Percentiles rank a stretch among this genome's conserved stretches.
Evolutionary conservation across 2,329 filamentous ascomycete species (phyloP).

Genomic region (Penicillium sp.): DNA sequence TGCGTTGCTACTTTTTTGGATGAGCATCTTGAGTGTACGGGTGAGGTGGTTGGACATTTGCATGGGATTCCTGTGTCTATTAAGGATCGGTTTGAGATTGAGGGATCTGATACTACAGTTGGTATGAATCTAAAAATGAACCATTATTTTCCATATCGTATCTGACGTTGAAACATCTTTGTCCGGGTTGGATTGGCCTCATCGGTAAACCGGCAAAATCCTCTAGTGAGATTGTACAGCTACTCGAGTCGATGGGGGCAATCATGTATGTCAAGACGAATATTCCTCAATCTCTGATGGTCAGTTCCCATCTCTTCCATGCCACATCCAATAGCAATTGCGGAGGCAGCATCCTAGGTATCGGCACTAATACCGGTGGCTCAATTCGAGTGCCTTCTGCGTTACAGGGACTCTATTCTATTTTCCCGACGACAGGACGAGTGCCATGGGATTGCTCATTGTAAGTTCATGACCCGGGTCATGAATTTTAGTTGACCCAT

Average conservation of each 20-base stretch:
- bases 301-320: not conserved
- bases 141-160: not conserved
- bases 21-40: constrained; percentile 48
- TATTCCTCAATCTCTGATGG: constrained; percentile 50
- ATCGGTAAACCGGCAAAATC: constrained; percentile 27
- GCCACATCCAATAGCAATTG: constrained; percentile 18
- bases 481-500: not conserved
- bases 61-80: constrained; percentile 62
- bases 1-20: too few species aligned
- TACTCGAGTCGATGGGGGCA: constrained; percentile 41
- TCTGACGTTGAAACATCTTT: not conserved
- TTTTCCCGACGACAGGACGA: constrained; percentile 32
- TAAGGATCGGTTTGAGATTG: constrained; percentile 67
- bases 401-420: constrained; percentile 51
- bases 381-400: constrained; percentile 53
- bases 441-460: constrained; percentile 25
- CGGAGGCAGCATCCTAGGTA: constrained; percentile 50
- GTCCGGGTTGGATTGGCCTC: constrained; percentile 48
- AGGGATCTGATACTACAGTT: constrained; percentile 28
- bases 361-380: constrained; percentile 58
- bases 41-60: constrained; percentile 59
- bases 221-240: constrained; percentile 28
- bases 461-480: not conserved
- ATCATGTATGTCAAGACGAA: constrained; percentile 57
- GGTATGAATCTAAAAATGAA: constrained; percentile 9